Evolutionary conservation across 2,329 filamentous ascomycete species (phyloP), one percentile per base, ranked within the genome.

Genomic region (Fusarium aywerte): DNA sequence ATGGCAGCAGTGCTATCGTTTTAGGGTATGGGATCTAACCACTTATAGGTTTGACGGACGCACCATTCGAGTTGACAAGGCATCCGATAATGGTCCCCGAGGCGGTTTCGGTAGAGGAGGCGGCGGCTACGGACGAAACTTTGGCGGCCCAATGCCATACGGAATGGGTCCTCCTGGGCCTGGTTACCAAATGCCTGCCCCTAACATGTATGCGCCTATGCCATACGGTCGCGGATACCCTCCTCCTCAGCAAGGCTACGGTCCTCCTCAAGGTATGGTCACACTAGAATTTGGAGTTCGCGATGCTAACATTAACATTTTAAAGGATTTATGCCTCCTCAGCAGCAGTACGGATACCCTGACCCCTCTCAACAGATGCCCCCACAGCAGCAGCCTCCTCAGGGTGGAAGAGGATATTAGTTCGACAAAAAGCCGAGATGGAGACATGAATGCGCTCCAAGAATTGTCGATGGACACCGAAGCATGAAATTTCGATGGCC

Each of bases 41-140:
- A 44, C 27, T 7, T 32, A 23, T 32, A 73, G 70, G 48, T 73
- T 72, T 58, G 65, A 68, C 43, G 65, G 65, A 18, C 65, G 65
- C 49, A 68, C 51, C 35, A 97, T 99, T 78, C 93, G 95, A 73
- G 95, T 99, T 69, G 95, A 98, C 82, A 97, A 94, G 80, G 96
- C 94, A 65, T 94, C 93, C 59, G 94, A 97, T 80, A 90, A 89
- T 70, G 87, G 88, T 44, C 84, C 88, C 44, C 85, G 88, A 58
- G 78, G 81, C 57, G 80, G 83, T 25, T 77, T 75, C 57, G 79
- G 78, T 32, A 76, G 78, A 56, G 74, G 77, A 52, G 77, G 80
- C 33, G 76, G 78, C 40, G 78, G 80, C 44, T 72, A 61, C 15
- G 67, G 69, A 56, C 55, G 80, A 63, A 79, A 80, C 45, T 86